Evolutionary conservation across 345 rosid species (phyloP).

Genomic region (Pugionium cornutum): DNA sequence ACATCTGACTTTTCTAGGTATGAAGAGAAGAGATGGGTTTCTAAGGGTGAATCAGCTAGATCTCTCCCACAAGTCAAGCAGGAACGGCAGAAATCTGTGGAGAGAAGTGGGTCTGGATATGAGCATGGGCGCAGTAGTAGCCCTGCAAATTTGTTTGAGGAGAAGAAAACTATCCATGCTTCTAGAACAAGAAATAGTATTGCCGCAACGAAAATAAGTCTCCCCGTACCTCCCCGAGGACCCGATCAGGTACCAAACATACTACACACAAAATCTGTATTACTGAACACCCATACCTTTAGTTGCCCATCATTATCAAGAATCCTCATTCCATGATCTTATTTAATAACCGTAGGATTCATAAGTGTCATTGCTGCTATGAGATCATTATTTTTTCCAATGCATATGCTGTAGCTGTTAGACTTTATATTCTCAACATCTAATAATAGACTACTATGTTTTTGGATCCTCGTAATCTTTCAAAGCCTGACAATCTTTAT

Average conservation of each 20-base stretch:
- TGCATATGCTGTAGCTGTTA: slow-evolving; percentile 2
- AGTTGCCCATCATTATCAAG: slow-evolving; percentile 15
- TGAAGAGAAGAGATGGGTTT: slow-evolving; percentile 87
- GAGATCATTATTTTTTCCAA: slow-evolving; percentile 7
- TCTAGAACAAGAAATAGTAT: slow-evolving; percentile 49
- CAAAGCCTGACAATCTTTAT: slow-evolving; percentile 1
- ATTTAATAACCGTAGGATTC: slow-evolving; percentile 16
- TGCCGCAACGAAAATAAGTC: slow-evolving; percentile 54
- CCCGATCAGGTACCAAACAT: slow-evolving; percentile 67
- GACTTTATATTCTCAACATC: too few species aligned
- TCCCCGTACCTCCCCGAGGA: slow-evolving; percentile 77
- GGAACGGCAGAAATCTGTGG: slow-evolving; percentile 63
- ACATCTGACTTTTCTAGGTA: slow-evolving; percentile 53
- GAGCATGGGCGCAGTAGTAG: slow-evolving; percentile 48
- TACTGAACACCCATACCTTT: slow-evolving; percentile 2
- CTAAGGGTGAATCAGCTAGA: slow-evolving; percentile 63
- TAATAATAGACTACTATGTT: too few species aligned
- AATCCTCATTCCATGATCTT: slow-evolving; percentile 11
- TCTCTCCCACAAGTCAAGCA: slow-evolving; percentile 62
- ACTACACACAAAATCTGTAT: slow-evolving; percentile 2
- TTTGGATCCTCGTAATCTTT: neutral
- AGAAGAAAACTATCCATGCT: slow-evolving; percentile 53
- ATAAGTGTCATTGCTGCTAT: slow-evolving; percentile 3
- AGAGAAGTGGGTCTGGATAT: slow-evolving; percentile 53
- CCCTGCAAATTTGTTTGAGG: slow-evolving; percentile 62